Base-by-base conservation (phyloP, 257 asterid genomes). In the Solanum etuberosum region DNA sequence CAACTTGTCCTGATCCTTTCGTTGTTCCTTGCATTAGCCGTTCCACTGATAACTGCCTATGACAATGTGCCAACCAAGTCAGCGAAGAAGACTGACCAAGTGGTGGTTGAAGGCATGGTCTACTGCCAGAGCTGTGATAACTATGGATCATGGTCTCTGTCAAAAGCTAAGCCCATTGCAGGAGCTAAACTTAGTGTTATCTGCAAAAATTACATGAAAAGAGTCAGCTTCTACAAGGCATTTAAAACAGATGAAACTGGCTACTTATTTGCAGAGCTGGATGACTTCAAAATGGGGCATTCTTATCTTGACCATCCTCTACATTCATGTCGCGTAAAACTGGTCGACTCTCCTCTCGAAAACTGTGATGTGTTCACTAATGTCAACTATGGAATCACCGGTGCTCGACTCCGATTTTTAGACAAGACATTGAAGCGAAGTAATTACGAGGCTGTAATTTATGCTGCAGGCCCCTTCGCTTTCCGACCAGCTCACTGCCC, bases 281-380 rank as follows among this genome's bases (percentile, higher is more conserved):
- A 93, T n/a, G 98, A 96, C 16, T 93, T 94, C 93, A 93, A 91
- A 92, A 91, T 93, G 94, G 88, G 91, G 81, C 92, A 93, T 87
- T 89, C 92, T 81, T 88, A 93, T 88, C 89, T 96, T 92, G 99
- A 96, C 89, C 99, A 96, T 90, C 99, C 98, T 14, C 93, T 96
- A 13, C 99, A 96, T 32, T 87, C 99, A 5, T 96, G 99, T 93
- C 91, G 89, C 27, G 97, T 92, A 20, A 96, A 92, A 78, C 88
- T 94, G 67, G 97, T 96, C 31, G 92, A 96, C 20, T 96, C 98
- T 12, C 98, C 98, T 46, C 88, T 80, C 25, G 54, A 87, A 32
- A 88, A 86, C 35, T 96, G 98, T 83, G 92, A 93, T 80, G 87
- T 90, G 83, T 93, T 92, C 57, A 92, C 98, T 6, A 93, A 95